phyloP scores from a whole-genome alignment of 495 filamentous ascomycete species.

The Neurospora sp. region DNA sequence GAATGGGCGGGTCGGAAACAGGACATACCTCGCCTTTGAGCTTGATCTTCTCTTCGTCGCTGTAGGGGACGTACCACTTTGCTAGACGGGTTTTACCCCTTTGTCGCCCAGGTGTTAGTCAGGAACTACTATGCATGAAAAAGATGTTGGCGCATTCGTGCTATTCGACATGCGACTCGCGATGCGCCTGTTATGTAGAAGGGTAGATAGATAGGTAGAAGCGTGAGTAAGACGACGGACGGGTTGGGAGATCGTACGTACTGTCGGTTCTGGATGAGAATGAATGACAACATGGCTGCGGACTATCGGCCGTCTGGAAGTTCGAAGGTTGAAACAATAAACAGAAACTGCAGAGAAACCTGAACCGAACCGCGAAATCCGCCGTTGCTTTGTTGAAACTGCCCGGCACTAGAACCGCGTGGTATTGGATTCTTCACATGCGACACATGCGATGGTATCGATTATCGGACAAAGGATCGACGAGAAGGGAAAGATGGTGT shows the following conservation, averaged over 20 bases:
- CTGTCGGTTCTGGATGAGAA: conserved; percentile 96
- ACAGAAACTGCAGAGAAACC: background rate
- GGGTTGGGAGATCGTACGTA: conserved; percentile 24
- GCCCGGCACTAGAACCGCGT: background rate
- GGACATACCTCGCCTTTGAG: conserved; percentile 70
- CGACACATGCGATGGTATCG: background rate
- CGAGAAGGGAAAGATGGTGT: background rate
- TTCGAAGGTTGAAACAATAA: background rate
- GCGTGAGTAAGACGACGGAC: background rate
- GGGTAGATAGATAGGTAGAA: background rate
- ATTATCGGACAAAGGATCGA: background rate
- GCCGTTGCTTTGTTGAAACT: background rate
- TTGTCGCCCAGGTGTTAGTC: conserved; percentile 2
- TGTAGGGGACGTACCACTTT: conserved; percentile 98
- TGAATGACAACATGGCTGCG: conserved; percentile 67
- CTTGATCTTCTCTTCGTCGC: conserved; percentile 92
- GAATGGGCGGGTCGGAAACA: background rate
- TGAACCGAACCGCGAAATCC: background rate
- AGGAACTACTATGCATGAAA: background rate
- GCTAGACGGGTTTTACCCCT: conserved; percentile 98
- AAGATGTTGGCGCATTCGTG: background rate
- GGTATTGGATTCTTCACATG: background rate
- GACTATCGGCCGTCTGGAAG: background rate
- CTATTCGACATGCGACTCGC: conserved; percentile 91
- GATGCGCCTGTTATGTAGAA: conserved; percentile 77